Evolutionary conservation across 2,329 filamentous ascomycete genomes (phyloP).

Genomic region (Botryosphaeria dothidea): DNA sequence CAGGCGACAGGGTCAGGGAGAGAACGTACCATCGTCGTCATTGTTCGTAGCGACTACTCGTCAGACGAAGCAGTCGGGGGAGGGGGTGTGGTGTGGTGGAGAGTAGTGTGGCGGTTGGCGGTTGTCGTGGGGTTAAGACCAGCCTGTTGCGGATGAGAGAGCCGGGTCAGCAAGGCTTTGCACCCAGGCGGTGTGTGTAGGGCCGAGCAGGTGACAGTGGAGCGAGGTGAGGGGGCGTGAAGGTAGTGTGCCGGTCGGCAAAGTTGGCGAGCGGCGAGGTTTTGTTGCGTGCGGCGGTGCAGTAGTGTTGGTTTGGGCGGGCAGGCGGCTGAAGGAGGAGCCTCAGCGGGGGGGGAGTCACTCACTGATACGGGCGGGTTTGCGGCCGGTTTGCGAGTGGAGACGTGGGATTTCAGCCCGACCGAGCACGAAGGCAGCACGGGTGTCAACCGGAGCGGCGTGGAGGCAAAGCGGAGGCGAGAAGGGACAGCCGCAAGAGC

Average conservation of each 20-base stretch:
- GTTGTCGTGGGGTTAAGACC: constrained; percentile 32
- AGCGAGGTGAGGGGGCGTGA: constrained; percentile 23
- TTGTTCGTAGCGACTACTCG: constrained; percentile 37
- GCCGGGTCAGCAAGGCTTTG: constrained; percentile 45
- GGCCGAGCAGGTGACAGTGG: constrained; percentile 29
- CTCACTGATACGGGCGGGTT: constrained; percentile 7
- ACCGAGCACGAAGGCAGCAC: constrained; percentile 8
- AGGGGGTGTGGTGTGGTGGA: constrained; percentile 23
- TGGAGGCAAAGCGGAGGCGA: not conserved
- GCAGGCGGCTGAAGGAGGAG: constrained; percentile 22
- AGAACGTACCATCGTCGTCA: constrained; percentile 64
- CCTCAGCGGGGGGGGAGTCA: constrained; percentile 23
- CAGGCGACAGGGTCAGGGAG: constrained; percentile 36
- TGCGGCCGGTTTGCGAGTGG: constrained; percentile 15
- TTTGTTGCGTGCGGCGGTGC: constrained; percentile 17
- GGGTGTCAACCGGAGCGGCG: not conserved
- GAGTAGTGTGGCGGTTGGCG: constrained; percentile 24
- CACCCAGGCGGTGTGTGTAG: constrained; percentile 46
- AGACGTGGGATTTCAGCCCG: constrained; percentile 16
- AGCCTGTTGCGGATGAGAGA: constrained; percentile 35
- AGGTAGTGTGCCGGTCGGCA: not conserved
- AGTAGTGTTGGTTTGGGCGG: constrained; percentile 1
- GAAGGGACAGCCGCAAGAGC: not conserved
- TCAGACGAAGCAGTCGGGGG: constrained; percentile 15
- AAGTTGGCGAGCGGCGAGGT: constrained; percentile 17